Base-by-base conservation (phyloP, 2,329 filamentous ascomycete species). In the Fusarium sp. region DNA sequence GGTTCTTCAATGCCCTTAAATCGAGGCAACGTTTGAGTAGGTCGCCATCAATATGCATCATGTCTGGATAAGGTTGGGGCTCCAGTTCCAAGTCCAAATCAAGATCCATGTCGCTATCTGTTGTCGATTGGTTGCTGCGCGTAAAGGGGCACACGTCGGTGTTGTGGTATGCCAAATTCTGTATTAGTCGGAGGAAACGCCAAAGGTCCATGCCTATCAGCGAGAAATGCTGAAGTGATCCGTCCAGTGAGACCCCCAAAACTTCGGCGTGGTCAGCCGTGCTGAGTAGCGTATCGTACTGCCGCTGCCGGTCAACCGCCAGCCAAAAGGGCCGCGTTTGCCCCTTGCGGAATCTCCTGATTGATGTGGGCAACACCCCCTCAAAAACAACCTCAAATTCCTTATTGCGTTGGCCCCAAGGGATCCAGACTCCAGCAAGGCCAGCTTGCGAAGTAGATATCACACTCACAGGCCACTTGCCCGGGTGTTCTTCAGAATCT, bases 141-240 rank as follows among this genome's bases (percentile, higher is more conserved):
- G 30, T 77, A 63, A 86, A 87, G 4, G 86, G 84, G 60, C 83
- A 88, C 13, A 89, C 77, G 5, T 75, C 68, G 8, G 77, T 73
- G 28, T 83, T 85, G 28, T 79, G 77, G 46, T 84, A 77, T 30
- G 87, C 88, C 47, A 97, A 76, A 61, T 91, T 90, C 74, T 97
- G 90, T 2, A 97, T 76, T 66, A 95, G 88, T 59, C 86, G 85
- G 7, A 98, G 83, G 6, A 97, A 82, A 8, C 85, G 84, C 87
- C 91, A 92, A 9, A 90, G 85, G 3, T 86, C 78, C 18, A 85
- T 73, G 11, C 84, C 81, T 1, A 98, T 80, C 15, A 94, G 80
- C 1, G 86, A 86, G 71, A 97, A 91, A 57, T 91, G 87, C 65
- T 88, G 87, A 26, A 94, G 73, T 0, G 89, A 88, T 2, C 92